Evolutionary conservation across 306 rosid species (phyloP).

Genomic region (Pachyrhizus erosus): DNA sequence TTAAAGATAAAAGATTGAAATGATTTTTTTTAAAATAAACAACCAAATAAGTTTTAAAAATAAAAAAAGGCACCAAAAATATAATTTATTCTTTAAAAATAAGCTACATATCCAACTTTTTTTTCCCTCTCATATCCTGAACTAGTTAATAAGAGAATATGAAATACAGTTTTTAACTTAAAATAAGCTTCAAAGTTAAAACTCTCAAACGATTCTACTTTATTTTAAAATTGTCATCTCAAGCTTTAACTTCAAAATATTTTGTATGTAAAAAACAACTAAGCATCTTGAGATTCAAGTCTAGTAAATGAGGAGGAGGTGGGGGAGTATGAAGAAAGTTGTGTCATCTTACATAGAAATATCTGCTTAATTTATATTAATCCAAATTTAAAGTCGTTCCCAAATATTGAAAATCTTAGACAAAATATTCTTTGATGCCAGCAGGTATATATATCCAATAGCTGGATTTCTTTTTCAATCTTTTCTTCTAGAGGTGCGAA

Average conservation of each 20-base stretch:
- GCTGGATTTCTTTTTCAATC: not conserved
- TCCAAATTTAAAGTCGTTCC: not conserved
- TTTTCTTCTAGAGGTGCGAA: not conserved
- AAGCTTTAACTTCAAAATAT: not conserved
- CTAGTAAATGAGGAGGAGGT: too few relatives aligned
- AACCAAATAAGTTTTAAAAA: too few relatives aligned
- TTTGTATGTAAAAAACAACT: not conserved
- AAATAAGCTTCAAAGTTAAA: not conserved
- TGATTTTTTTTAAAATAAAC: too few relatives aligned
- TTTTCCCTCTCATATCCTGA: not conserved
- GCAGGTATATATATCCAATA: not conserved
- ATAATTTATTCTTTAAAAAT: not conserved
- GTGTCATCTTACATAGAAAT: not conserved
- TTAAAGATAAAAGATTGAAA: too few relatives aligned
- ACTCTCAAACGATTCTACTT: not conserved
- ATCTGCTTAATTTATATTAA: not conserved
- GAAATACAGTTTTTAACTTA: not conserved
- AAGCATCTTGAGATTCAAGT: too few relatives aligned
- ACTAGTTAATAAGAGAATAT: not conserved
- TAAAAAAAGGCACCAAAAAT: too few relatives aligned
- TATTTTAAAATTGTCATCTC: too few relatives aligned
- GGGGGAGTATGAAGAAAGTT: too few relatives aligned
- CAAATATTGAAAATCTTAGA: not conserved
- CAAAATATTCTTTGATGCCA: not conserved
- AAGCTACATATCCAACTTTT: not conserved